phyloP scores from a whole-genome alignment of 257 asterid genomes.

The Osmanthus fragrans region DNA sequence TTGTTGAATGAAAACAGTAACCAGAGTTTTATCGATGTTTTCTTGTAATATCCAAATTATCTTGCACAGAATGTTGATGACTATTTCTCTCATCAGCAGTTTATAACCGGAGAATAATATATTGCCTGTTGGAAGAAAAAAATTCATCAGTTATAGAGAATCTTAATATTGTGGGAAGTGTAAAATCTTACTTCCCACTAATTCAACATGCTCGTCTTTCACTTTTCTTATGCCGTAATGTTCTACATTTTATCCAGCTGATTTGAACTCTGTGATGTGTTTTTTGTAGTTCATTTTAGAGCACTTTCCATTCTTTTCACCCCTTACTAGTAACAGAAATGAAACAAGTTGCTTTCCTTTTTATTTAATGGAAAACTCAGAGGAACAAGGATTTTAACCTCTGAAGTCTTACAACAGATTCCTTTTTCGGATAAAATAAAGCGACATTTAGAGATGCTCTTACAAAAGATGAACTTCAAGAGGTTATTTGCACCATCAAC shows the following conservation, averaged over 20 bases:
- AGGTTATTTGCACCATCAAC: slow-evolving; percentile 81
- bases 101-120: background rate
- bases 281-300: background rate
- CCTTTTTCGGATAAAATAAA: slow-evolving; percentile 34
- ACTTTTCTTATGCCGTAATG: background rate
- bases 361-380: background rate
- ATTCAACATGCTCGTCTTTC: background rate
- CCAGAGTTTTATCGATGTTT: background rate
- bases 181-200: background rate
- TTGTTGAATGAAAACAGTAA: background rate
- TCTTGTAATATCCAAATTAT: too few relatives aligned
- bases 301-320: background rate
- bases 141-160: background rate
- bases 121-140: background rate
- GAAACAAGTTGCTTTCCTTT: background rate
- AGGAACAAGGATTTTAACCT: background rate
- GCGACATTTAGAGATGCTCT: slow-evolving; percentile 35
- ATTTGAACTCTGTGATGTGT: too few relatives aligned
- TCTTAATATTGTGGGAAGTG: background rate
- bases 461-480: slow-evolving; percentile 63
- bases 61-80: background rate
- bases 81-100: background rate
- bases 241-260: background rate
- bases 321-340: background rate
- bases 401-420: slow-evolving; percentile 44